Evolutionary conservation across 2,329 filamentous ascomycete genomes (phyloP).

Genomic region (Venturia asperata): DNA sequence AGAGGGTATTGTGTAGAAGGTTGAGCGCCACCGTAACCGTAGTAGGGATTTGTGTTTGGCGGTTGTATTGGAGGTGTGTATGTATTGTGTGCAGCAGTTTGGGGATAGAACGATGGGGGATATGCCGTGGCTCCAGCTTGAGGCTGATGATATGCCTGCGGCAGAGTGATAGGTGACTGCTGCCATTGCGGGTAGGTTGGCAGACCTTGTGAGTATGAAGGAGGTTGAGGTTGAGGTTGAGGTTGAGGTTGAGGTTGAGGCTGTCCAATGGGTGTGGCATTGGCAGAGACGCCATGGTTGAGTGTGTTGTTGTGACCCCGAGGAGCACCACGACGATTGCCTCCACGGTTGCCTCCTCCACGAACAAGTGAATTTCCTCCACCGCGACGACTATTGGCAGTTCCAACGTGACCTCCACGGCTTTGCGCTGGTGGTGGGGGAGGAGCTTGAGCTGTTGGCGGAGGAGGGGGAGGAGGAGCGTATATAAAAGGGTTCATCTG

Average conservation of each 20-base stretch:
- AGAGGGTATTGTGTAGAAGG: not conserved
- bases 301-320: constrained; percentile 3
- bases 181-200: constrained; percentile 13
- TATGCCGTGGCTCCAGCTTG: constrained; percentile 1
- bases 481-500: constrained; percentile 34
- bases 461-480: constrained; percentile 43
- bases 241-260: constrained; percentile 7
- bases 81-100: constrained; percentile 1
- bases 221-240: constrained; percentile 7
- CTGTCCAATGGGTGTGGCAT: constrained; percentile 9
- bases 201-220: constrained; percentile 7
- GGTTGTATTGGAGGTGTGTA: constrained; percentile 1
- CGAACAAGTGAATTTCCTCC: not conserved
- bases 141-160: constrained; percentile 3
- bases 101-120: constrained; percentile 9
- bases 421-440: constrained; percentile 5
- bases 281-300: not conserved
- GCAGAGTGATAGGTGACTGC: not conserved
- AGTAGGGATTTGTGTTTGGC: constrained; percentile 5
- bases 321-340: constrained; percentile 3
- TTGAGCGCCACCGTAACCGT: constrained; percentile 9
- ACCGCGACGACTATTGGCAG: not conserved
- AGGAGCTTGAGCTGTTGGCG: constrained; percentile 22
- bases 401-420: not conserved
- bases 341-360: not conserved